Conservation (phyloP, 148 eudicot genomes). For the Rhododendron griersonianum region DNA sequence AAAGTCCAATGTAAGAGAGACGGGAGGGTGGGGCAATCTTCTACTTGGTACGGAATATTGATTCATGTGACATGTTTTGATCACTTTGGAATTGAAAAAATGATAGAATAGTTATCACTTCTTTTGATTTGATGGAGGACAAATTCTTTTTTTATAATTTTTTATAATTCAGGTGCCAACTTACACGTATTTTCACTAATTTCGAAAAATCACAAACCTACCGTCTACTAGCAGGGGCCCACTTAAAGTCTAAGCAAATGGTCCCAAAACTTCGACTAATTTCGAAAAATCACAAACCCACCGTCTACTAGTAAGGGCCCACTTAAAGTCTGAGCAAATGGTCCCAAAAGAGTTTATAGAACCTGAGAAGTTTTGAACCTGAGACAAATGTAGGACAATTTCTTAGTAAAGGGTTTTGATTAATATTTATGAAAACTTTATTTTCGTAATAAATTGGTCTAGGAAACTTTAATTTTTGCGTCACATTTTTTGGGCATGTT, state of each 20-base stretch:
- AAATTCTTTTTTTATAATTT: no score
- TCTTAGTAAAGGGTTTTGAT: no score
- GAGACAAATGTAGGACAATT: not conserved
- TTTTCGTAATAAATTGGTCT: no score
- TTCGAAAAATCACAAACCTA: no score
- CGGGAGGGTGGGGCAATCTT: not conserved
- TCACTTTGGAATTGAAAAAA: not conserved
- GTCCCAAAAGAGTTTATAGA: not conserved
- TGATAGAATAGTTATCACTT: not conserved
- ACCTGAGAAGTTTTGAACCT: not conserved
- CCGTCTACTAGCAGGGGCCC: not conserved
- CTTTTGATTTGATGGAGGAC: not conserved
- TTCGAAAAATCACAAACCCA: no score
- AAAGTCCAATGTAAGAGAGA: not conserved
- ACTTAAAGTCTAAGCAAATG: not conserved
- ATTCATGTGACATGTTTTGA: not conserved
- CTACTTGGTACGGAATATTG: not conserved
- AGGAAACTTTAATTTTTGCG: no score
- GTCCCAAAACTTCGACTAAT: not conserved
- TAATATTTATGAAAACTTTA: no score
- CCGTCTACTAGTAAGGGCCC: not conserved
- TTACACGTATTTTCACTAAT: not conserved
- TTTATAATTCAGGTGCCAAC: not conserved
- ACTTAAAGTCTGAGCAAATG: not conserved
- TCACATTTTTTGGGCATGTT: no score